Evolutionary conservation across 345 rosid genomes (phyloP).

Genomic region (Firmiana major): DNA sequence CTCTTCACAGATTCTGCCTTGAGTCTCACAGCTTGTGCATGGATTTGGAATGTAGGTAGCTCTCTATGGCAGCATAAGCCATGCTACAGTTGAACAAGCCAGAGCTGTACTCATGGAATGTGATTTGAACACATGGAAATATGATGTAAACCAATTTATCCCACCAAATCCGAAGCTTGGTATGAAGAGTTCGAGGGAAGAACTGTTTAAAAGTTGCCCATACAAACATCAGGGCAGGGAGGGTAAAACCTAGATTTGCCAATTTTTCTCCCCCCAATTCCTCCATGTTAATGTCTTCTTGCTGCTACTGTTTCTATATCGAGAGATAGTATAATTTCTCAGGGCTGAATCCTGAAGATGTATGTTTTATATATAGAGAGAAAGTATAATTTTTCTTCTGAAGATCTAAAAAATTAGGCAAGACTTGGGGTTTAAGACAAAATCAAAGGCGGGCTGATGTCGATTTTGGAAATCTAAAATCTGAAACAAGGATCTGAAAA

Average conservation of each 20-base stretch:
- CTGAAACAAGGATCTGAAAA: too few relatives aligned
- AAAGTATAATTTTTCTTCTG: too few relatives aligned
- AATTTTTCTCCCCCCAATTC: background rate
- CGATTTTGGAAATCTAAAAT: too few relatives aligned
- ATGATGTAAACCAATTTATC: constrained; percentile 5
- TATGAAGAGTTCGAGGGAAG: background rate
- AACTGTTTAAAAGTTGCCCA: background rate
- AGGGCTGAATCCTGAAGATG: background rate
- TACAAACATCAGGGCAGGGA: background rate
- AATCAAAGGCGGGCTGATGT: too few relatives aligned
- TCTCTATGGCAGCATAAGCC: constrained; percentile 36
- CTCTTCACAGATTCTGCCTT: constrained; percentile 34
- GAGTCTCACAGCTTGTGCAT: constrained; percentile 39
- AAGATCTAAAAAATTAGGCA: too few relatives aligned
- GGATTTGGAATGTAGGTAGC: constrained; percentile 36
- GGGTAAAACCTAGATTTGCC: background rate
- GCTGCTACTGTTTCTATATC: background rate
- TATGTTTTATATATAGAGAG: too few relatives aligned
- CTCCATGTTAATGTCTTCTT: background rate
- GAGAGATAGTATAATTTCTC: background rate
- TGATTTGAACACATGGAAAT: constrained; percentile 39
- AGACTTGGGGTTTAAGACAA: too few relatives aligned
- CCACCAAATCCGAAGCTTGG: background rate
- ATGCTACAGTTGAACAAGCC: constrained; percentile 25
- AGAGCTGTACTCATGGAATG: constrained; percentile 34